Conservation (phyloP, 2,329 filamentous ascomycete species). For the Alternaria dauci region DNA sequence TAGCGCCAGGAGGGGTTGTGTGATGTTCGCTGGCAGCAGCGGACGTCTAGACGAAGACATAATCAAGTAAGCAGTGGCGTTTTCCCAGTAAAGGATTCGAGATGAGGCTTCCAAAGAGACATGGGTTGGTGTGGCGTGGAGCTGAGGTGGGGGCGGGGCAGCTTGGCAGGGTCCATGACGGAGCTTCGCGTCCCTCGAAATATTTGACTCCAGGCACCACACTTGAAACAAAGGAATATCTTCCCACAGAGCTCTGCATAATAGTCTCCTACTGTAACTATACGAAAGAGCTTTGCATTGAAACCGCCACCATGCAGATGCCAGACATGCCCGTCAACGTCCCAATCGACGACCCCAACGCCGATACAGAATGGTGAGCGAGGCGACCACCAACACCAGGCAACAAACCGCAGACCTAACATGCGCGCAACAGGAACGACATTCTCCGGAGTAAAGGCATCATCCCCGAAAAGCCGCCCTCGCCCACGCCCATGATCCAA, state of each 20-base stretch:
- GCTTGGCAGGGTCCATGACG: slow-evolving; percentile 29
- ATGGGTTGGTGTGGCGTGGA: slow-evolving; percentile 4
- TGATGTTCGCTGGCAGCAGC: too few relatives aligned
- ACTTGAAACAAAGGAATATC: slow-evolving; percentile 7
- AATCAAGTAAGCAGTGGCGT: not conserved
- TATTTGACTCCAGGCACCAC: slow-evolving; percentile 26
- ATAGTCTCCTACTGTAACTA: slow-evolving; percentile 33
- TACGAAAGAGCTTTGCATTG: too few relatives aligned
- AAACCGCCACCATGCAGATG: slow-evolving; percentile 43
- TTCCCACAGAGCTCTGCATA: not conserved
- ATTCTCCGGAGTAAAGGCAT: slow-evolving; percentile 96
- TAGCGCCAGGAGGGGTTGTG: too few relatives aligned
- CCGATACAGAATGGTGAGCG: slow-evolving; percentile 91
- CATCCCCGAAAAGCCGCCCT: slow-evolving; percentile 97
- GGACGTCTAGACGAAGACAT: fast-evolving
- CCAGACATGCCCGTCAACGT: slow-evolving; percentile 73
- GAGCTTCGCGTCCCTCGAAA: slow-evolving; percentile 22
- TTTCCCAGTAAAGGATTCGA: not conserved
- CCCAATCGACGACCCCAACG: slow-evolving; percentile 92
- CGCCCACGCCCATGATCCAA: slow-evolving; percentile 94
- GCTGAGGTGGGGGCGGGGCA: slow-evolving; percentile 35
- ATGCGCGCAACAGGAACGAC: slow-evolving; percentile 77
- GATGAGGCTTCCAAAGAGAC: slow-evolving; percentile 1
- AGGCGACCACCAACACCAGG: not conserved
- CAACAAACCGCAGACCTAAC: not conserved